Evolutionary conservation across 1,139 yeast species (phyloP), one percentile per base, ranked within the genome.

Genomic region (Sugiyamaella neomexicana): DNA sequence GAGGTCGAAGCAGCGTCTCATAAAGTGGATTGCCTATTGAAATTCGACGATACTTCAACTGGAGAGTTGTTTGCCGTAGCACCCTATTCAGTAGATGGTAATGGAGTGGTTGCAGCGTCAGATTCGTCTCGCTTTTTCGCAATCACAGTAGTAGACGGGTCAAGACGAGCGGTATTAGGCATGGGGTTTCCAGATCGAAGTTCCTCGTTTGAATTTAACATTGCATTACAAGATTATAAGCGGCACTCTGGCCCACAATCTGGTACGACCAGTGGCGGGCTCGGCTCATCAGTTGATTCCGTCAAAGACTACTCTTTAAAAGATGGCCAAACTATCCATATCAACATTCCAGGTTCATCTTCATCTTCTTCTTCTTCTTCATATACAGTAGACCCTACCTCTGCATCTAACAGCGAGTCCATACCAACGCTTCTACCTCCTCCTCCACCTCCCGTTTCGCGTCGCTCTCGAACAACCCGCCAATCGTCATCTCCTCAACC

Each of bases 181-280:
- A 60, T 76, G 57, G 74, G 75, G 29, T 75, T 77, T 55, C 63
- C 65, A 1, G 74, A 74, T 58, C 60, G 71, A 13, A 59, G 62
- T 37, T 70, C 68, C 32, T 69, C 75, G 7, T 67, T 70, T 48
- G 78, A 73, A 48, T 74, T 77, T 58, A 72, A 70, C 47, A 66
- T 72, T 17, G 73, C 75, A 13, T 60, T 75, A 20, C 75, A 73
- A 58, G 70, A 69, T 39, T 74, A 65, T 53, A 61, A 62, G 32
- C 64, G 69, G 56, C 70, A 67, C 53, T 62, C 62, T 2, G 50
- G 49, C 38, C 64, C 65, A 40, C 47, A 59, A 50, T 60, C 55
- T 32, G 57, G 27, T 15, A 25, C 25, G 25, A 20, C 5, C 5
- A 20, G 25, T 20, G 25, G 5, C 3, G 25, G 25, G 25, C 25